These are phyloP conservation scores for Colletotrichum shisoi DNA, from an alignment of 2,329 filamentous ascomycete species.

Conservation along the genomic window DNA sequence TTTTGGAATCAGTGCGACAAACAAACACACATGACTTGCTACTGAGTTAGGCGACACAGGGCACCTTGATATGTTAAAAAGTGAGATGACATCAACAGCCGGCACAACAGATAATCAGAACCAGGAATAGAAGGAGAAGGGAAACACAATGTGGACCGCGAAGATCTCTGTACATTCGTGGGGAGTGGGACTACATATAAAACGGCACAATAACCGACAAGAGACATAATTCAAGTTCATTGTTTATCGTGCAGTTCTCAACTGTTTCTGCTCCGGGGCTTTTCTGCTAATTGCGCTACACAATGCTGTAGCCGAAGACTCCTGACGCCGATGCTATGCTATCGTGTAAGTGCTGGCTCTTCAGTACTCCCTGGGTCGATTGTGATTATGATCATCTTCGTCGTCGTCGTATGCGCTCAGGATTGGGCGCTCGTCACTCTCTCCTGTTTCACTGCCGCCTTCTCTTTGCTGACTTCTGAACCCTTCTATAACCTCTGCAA, in stretches of 20 bases:
- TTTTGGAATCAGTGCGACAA: background rate
- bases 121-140: background rate
- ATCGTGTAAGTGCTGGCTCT: constrained; percentile 1
- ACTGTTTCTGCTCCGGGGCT: background rate
- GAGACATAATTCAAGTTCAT: background rate
- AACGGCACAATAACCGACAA: background rate
- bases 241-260: background rate
- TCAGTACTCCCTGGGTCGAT: constrained; percentile 19
- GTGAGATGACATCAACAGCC: background rate
- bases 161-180: background rate
- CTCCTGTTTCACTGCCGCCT: constrained; percentile 42
- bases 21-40: background rate
- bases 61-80: background rate
- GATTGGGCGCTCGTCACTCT: constrained; percentile 49
- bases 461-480: constrained; percentile 47
- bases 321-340: constrained; percentile 44
- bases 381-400: constrained; percentile 36
- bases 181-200: background rate
- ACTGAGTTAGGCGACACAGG: too few relatives aligned
- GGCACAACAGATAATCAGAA: too few relatives aligned
- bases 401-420: constrained; percentile 49
- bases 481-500: constrained; percentile 68
- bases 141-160: background rate
- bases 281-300: background rate
- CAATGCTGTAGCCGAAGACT: constrained; percentile 24